Conservation (phyloP, 2,329 filamentous ascomycete genomes). For the Mollisiaceae sp. region DNA sequence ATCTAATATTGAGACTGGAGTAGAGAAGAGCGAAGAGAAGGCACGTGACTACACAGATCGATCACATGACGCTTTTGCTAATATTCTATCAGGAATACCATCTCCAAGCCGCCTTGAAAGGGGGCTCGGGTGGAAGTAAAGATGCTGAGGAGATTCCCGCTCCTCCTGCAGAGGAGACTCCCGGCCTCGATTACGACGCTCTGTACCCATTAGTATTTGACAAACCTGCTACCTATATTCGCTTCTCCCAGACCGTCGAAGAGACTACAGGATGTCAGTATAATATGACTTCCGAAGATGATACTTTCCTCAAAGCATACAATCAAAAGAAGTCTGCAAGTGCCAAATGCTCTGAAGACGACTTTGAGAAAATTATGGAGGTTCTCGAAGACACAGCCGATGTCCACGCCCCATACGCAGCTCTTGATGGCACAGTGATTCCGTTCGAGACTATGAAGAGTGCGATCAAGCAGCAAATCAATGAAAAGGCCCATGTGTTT, state of each 20-base stretch:
- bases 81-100: slow-evolving; percentile 42
- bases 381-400: slow-evolving; percentile 89
- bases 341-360: slow-evolving; percentile 79
- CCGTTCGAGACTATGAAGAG: slow-evolving; percentile 77
- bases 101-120: slow-evolving; percentile 42
- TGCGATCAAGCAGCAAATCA: slow-evolving; percentile 59
- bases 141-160: slow-evolving; percentile 58
- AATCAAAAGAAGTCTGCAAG: slow-evolving; percentile 74
- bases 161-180: slow-evolving; percentile 65
- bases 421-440: slow-evolving; percentile 86
- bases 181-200: slow-evolving; percentile 80
- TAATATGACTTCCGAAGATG: slow-evolving; percentile 93
- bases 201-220: slow-evolving; percentile 81
- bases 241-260: slow-evolving; percentile 97
- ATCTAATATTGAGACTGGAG: slow-evolving; percentile 89
- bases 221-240: slow-evolving; percentile 91
- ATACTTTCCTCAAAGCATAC: slow-evolving; percentile 80
- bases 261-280: slow-evolving; percentile 90
- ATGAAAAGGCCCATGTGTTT: slow-evolving; percentile 56
- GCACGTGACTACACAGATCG: slow-evolving; percentile 45
- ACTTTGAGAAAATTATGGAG: slow-evolving; percentile 93
- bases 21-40: slow-evolving; percentile 96
- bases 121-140: slow-evolving; percentile 35
- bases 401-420: slow-evolving; percentile 84
- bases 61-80: slow-evolving; percentile 34